phyloP scores from a whole-genome alignment of 192 early-diverging fungal species.

The Phycomyces nitens region DNA sequence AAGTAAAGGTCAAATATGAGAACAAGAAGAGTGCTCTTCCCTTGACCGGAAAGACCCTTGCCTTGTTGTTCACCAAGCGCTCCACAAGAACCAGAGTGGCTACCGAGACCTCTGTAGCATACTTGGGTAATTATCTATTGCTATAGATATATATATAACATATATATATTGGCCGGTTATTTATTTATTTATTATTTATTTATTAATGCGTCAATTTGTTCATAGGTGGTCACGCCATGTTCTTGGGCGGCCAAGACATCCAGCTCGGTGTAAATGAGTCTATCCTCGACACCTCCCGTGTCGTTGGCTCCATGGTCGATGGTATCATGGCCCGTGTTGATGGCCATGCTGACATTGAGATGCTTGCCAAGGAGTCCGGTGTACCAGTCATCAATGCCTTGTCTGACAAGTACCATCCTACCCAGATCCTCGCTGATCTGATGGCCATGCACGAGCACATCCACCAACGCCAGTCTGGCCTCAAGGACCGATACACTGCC shows the following conservation, averaged over 20 bases:
- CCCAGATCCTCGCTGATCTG: conserved; percentile 94
- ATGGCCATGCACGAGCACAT: conserved; percentile 88
- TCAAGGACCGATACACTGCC: conserved; percentile 29
- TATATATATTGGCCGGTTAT: background rate
- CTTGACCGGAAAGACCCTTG: conserved; percentile 82
- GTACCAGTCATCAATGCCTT: conserved; percentile 97
- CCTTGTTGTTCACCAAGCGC: conserved; percentile 91
- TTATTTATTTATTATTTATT: background rate
- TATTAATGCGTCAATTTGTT: background rate
- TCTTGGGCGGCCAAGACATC: conserved; percentile 92
- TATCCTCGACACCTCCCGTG: conserved; percentile 80
- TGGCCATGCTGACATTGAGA: conserved; percentile 84
- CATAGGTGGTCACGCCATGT: conserved; percentile 94
- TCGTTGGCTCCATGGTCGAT: conserved; percentile 93
- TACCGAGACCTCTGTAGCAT: conserved; percentile 86
- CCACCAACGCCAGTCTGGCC: conserved; percentile 34
- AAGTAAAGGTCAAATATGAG: conserved; percentile 63
- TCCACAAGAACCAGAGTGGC: conserved; percentile 95
- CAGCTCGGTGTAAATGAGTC: conserved; percentile 96
- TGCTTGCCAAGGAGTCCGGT: conserved; percentile 77
- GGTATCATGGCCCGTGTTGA: conserved; percentile 93
- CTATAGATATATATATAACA: background rate
- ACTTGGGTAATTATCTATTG: conserved; percentile 51
- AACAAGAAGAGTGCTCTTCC: conserved; percentile 40
- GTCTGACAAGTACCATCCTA: conserved; percentile 92